Conservation (phyloP, 2,329 filamentous ascomycete species). For the Epichloe amarillans region DNA sequence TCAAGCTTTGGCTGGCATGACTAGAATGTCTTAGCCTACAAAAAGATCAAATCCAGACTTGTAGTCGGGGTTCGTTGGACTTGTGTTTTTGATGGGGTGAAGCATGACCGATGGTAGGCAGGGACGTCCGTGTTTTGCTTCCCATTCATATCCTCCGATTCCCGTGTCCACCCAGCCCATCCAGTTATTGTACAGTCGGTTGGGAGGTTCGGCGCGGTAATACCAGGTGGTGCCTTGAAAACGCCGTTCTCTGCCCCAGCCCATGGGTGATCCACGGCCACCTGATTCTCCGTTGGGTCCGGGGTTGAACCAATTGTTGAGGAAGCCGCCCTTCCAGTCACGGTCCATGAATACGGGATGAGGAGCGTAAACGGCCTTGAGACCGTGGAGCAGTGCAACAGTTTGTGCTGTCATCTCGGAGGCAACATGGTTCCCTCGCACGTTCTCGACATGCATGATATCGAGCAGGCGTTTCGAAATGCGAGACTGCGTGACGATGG, state of each 20-base stretch:
- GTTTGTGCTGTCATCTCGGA: constrained; percentile 71
- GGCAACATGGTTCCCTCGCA: constrained; percentile 60
- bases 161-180: constrained; percentile 44
- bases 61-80: constrained; percentile 33
- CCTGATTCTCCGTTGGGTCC: constrained; percentile 41
- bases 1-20: not conserved
- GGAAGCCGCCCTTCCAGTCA: constrained; percentile 45
- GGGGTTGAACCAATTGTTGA: constrained; percentile 47
- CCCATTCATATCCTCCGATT: constrained; percentile 43
- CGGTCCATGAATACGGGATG: constrained; percentile 72
- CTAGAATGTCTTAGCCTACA: constrained; percentile 20
- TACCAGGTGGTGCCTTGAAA: constrained; percentile 50
- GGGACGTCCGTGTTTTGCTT: constrained; percentile 38
- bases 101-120: constrained; percentile 47
- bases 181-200: constrained; percentile 49
- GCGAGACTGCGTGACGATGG: constrained; percentile 67
- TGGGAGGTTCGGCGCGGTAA: constrained; percentile 42
- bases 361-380: constrained; percentile 67
- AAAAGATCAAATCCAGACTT: constrained; percentile 24
- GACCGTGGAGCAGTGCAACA: constrained; percentile 59
- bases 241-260: constrained; percentile 43
- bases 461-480: constrained; percentile 59
- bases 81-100: constrained; percentile 46
- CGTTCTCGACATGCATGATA: constrained; percentile 66
- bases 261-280: constrained; percentile 41